Base-by-base conservation (phyloP, 495 filamentous ascomycete species). In the Ramalina intermedia region DNA sequence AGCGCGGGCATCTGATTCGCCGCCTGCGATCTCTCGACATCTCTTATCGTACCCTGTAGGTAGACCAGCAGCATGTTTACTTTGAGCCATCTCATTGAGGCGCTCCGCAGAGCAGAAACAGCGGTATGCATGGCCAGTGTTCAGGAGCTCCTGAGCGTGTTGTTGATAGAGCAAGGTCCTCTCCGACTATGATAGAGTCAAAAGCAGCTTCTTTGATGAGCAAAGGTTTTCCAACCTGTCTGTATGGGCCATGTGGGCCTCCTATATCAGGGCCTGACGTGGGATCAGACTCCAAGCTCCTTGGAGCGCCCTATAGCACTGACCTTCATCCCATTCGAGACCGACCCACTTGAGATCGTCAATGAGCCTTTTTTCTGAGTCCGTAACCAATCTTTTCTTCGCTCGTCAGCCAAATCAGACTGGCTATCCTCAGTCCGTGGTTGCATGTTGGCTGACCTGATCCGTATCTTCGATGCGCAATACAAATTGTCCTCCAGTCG, bases 391-490 rank as follows among this genome's bases (percentile, higher is more conserved):
- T 54, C 84, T 73, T 78, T 80, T 86, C 83, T 87, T 61, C 43
- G 52, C 18, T 41, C 33, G 54, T 75, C 57, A 73, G 68, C 61
- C 37, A 6, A 39, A 42, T 35, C 41, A 48, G 21, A 36, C 49
- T 45, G 26, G 16, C 41, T 59, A 41, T 44, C 35, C 41, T 37
- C 5, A 24, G 20, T 37, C 36, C 24, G 8, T 23, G 17, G 40
- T n/a, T n/a, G 21, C 16, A 12, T 18, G 24, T 13, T 26, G 14
- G 58, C 71, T 41, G 59, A 94, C 88, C 76, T 85, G 81, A 68
- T 98, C 91, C 35, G 91, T 98, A 60, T 98, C 91, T 70, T 98
- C 91, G 53, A 98, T 78, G 43, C 91, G 78, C 27, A 98, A 65
- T 4, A 98, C 57, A 55, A 98, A 96, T 65, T 96, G 82, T n/a